Base-by-base conservation (phyloP, 345 rosid genomes). In the Populus nigra region DNA sequence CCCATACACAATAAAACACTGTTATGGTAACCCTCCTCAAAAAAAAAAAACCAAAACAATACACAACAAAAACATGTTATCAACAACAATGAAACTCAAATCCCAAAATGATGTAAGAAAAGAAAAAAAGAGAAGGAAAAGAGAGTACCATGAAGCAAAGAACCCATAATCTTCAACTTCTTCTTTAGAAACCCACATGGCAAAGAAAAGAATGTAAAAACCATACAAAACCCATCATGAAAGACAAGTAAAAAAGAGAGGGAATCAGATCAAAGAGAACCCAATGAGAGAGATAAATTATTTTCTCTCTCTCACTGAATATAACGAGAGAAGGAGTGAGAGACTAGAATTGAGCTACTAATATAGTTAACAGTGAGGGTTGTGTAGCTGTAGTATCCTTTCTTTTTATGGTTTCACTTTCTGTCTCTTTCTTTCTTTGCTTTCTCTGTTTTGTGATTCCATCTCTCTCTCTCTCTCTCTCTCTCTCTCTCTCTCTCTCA, bases 231-330 rank as follows among this genome's bases (percentile, higher is more conserved):
- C 45, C 35, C 66, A 5, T 7, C 27, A 22, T n/a, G 50, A 67
- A n/a, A 76, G 23, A 53, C 47, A 75, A 35, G 78, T 23, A 23
- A 67, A 27, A 73, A 41, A 68, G 31, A 67, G 38, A 31, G 33
- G 41, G 73, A 47, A 53, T 78, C 81, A 72, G 69, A 66, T 53
- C 35, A 73, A 29, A 20, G 67, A 38, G 79, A 47, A 76, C 29
- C 25, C 61, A 41, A 25, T 33, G 43, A 69, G 59, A 75, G 43
- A 69, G 65, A 35, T 13, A 23, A 38, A 35, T 25, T 69, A 71
- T 73, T 29, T 76, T 69, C 45, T 38, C 55, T 41, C 62, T 50
- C 78, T 27, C 38, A 63, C 69, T 33, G 41, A 10, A 59, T 59
- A 59, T n/a, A 10, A 57, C 9, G 50, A 67, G 47, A 67, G 39